Percentiles rank a stretch among this genome's conserved stretches.
Evolutionary conservation across 495 filamentous ascomycete species (phyloP).

Genomic region (Daldinia decipiens): DNA sequence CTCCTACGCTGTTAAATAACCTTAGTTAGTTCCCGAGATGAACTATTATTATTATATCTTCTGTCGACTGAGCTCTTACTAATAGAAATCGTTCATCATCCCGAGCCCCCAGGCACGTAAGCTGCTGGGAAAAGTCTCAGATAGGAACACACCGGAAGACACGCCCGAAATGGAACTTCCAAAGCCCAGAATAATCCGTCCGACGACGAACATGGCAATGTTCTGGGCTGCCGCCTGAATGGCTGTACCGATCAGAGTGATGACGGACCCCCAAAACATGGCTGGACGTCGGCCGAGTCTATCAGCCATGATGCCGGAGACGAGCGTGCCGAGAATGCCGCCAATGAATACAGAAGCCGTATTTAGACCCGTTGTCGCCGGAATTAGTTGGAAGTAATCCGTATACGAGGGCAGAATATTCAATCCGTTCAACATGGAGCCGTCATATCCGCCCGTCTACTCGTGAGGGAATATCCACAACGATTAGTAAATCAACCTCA

Average conservation of each 20-base stretch:
- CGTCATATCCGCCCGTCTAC: slow-evolving; percentile 59
- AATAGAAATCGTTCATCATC: slow-evolving; percentile 63
- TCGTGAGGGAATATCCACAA: neutral
- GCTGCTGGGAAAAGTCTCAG: slow-evolving; percentile 56
- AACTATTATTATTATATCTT: no score
- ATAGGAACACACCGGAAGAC: slow-evolving; percentile 54
- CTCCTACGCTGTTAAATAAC: slow-evolving; percentile 42
- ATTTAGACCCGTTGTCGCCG: slow-evolving; percentile 57
- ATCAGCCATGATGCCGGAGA: slow-evolving; percentile 54
- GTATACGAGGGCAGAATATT: slow-evolving; percentile 62
- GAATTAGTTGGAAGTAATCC: slow-evolving; percentile 60
- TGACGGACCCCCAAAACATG: neutral
- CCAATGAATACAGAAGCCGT: slow-evolving; percentile 61
- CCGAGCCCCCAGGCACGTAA: slow-evolving; percentile 60
- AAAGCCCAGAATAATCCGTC: neutral
- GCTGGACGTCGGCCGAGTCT: slow-evolving; percentile 10
- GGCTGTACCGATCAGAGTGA: neutral
- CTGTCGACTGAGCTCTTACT: slow-evolving; percentile 45
- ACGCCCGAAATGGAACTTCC: slow-evolving; percentile 48
- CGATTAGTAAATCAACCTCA: neutral
- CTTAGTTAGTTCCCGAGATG: neutral
- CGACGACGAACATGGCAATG: slow-evolving; percentile 2
- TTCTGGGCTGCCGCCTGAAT: neutral
- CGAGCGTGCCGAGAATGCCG: slow-evolving; percentile 51
- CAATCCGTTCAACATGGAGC: slow-evolving; percentile 63